These are phyloP conservation scores for Candida methanosorbosa DNA, from an alignment of 805 yeast species.

Conservation along the genomic window DNA sequence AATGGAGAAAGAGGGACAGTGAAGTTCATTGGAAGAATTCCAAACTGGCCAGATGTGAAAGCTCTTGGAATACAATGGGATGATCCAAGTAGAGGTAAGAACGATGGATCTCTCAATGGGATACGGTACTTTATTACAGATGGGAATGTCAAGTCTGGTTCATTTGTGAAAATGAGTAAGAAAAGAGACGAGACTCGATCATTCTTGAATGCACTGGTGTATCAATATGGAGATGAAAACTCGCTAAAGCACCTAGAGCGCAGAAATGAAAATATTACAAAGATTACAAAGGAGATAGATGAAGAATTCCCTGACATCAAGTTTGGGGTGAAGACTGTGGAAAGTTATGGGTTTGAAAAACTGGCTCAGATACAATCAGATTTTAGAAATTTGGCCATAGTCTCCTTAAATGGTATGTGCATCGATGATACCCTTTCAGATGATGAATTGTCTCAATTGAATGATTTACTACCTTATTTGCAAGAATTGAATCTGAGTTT, in stretches of 20 bases:
- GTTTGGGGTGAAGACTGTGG: conserved; percentile 51
- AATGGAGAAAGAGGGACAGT: conserved; percentile 55
- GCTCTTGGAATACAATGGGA: conserved; percentile 92
- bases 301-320: conserved; percentile 18
- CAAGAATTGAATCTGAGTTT: conserved; percentile 47
- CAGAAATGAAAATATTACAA: background rate
- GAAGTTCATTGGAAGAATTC: conserved; percentile 48
- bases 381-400: conserved; percentile 32
- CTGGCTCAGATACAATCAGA: conserved; percentile 39
- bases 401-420: conserved; percentile 39
- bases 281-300: conserved; percentile 9
- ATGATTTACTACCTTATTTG: conserved; percentile 14
- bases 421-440: conserved; percentile 18
- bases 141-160: conserved; percentile 38
- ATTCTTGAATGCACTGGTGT: conserved; percentile 42
- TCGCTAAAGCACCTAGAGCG: too few species aligned
- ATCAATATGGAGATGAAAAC: conserved; percentile 34
- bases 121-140: conserved; percentile 40
- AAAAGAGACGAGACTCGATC: conserved; percentile 11
- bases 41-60: conserved; percentile 46
- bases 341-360: conserved; percentile 59
- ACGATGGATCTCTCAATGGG: conserved; percentile 54
- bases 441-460: conserved; percentile 1
- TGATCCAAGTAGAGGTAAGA: conserved; percentile 55
- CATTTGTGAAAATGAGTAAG: conserved; percentile 47